Evolutionary conservation across 768 basidiomycete genomes (phyloP).

Genomic region (Mycena filopes): DNA sequence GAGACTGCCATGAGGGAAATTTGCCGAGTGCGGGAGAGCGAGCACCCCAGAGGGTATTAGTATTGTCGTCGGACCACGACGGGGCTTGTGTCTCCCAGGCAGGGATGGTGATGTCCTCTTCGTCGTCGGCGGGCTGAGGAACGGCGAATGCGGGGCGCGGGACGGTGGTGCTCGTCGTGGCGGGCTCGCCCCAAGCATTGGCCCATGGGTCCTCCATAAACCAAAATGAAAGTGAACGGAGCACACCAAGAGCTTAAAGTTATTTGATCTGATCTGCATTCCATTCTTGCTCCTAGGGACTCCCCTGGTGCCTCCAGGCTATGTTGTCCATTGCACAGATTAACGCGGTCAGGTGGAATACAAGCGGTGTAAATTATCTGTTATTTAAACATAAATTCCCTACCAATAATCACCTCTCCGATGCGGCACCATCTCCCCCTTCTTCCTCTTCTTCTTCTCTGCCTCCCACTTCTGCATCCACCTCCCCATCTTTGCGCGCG

Average conservation of each 20-base stretch:
- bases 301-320: no score
- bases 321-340: no score
- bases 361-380: no score
- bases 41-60: slow-evolving; percentile 31
- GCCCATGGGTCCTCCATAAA: slow-evolving; percentile 83
- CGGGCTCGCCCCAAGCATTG: slow-evolving; percentile 71
- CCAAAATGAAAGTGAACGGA: background rate
- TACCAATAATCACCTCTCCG: slow-evolving; percentile 63
- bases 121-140: slow-evolving; percentile 36
- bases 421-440: slow-evolving; percentile 49
- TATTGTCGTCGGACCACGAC: slow-evolving; percentile 45
- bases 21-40: slow-evolving; percentile 28
- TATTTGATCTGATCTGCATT: slow-evolving; percentile 3
- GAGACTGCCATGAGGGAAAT: slow-evolving; percentile 40
- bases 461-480: slow-evolving; percentile 93
- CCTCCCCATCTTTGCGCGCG: slow-evolving; percentile 85
- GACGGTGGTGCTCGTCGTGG: slow-evolving; percentile 39
- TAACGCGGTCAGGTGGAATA: no score
- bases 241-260: slow-evolving; percentile 20
- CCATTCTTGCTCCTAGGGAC: slow-evolving; percentile 11
- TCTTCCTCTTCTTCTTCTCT: slow-evolving; percentile 72
- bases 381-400: background rate
- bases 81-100: slow-evolving; percentile 60
- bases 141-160: slow-evolving; percentile 10
- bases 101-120: slow-evolving; percentile 66